phyloP scores from a whole-genome alignment of 306 rosid genomes.

The Fragaria ananassa region DNA sequence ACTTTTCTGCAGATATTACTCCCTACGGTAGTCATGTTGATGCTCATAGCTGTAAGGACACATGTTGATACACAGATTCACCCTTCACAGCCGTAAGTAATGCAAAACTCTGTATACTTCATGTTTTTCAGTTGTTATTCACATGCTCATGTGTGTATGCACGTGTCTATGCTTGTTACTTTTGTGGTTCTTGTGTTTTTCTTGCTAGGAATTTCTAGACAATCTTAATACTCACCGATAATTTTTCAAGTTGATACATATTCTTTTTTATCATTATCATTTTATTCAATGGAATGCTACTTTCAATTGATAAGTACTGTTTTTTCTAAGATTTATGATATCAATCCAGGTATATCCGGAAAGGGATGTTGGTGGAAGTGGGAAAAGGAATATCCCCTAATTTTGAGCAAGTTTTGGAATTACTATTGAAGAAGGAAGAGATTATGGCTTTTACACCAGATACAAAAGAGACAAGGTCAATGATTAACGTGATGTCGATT shows the following conservation, averaged over 20 bases:
- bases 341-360: constrained; percentile 68
- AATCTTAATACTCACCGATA: background rate
- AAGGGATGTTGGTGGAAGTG: constrained; percentile 77
- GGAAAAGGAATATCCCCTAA: constrained; percentile 83
- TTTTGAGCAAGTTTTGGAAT: constrained; percentile 64
- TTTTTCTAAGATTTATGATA: constrained; percentile 19
- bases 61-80: constrained; percentile 86
- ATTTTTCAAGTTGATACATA: background rate
- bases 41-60: constrained; percentile 76
- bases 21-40: constrained; percentile 80
- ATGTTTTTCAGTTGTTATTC: background rate
- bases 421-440: constrained; percentile 57
- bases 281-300: background rate
- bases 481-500: constrained; percentile 63
- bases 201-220: background rate
- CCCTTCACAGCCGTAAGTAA: constrained; percentile 74
- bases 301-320: constrained; percentile 18
- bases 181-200: background rate
- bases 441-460: constrained; percentile 84
- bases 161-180: background rate
- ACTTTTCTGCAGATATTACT: constrained; percentile 74
- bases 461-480: constrained; percentile 59
- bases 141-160: background rate
- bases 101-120: background rate
- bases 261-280: too few species aligned